phyloP scores from a whole-genome alignment of 2,329 filamentous ascomycete genomes.

The Ascochyta koolunga region DNA sequence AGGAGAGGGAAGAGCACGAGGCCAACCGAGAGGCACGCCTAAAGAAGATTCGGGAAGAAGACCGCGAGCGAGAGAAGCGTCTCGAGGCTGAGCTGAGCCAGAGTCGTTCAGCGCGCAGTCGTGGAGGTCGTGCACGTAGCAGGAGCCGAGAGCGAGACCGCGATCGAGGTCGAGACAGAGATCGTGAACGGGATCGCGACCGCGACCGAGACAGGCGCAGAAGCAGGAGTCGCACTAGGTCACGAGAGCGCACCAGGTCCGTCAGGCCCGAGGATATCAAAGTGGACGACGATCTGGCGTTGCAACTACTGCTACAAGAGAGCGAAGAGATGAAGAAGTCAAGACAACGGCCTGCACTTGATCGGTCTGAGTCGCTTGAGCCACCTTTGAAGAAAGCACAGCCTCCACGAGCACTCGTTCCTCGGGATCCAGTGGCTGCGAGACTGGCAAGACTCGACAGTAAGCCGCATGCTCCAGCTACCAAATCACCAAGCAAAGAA shows the following conservation, averaged over 20 bases:
- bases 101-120: constrained; percentile 51
- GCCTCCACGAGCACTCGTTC: constrained; percentile 44
- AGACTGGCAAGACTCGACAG: constrained; percentile 40
- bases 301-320: constrained; percentile 45
- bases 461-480: constrained; percentile 33
- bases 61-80: constrained; percentile 43
- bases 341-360: constrained; percentile 43
- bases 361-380: constrained; percentile 48
- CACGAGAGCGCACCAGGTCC: constrained; percentile 30
- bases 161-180: constrained; percentile 30
- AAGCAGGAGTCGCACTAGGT: constrained; percentile 28
- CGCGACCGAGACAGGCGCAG: constrained; percentile 32
- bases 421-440: constrained; percentile 39
- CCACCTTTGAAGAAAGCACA: constrained; percentile 47
- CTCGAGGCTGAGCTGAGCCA: constrained; percentile 59
- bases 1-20: constrained; percentile 50
- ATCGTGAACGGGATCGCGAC: constrained; percentile 37
- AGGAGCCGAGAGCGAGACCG: constrained; percentile 36
- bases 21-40: constrained; percentile 52
- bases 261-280: constrained; percentile 45
- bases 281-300: constrained; percentile 46
- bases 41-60: constrained; percentile 44
- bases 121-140: constrained; percentile 37
- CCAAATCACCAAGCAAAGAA: constrained; percentile 35
- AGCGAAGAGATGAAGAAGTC: constrained; percentile 48